Evolutionary conservation across 345 rosid genomes (phyloP), one percentile per base, ranked within the genome.

Genomic region (Pseudoturritis turrita): DNA sequence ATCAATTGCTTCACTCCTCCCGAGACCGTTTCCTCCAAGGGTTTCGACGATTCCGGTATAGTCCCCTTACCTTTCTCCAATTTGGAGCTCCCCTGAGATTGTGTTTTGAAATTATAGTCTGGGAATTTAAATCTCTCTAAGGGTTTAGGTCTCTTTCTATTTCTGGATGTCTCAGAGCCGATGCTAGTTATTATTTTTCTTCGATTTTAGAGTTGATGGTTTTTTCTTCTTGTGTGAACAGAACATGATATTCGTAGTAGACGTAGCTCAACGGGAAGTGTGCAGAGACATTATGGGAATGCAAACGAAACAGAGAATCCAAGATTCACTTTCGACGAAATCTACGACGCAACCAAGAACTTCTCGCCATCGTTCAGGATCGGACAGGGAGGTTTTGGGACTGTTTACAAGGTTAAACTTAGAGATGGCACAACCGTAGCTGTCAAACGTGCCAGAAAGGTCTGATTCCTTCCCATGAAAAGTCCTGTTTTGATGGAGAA

Each of bases 371-470:
- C 95, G 7, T 85, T 82, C 58, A 91, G 88, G 83, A 81, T 94
- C 62, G 98, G 98, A 44, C 96, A 91, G 66, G 98, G 97, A 14
- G 78, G 79, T 26, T 94, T 87, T 36, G 97, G 98, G 4, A 89
- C 97, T 7, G 98, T 94, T 35, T 94, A 91, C 77, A 91, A 85
- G 80, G 98, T 93, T 10, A 86, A 71, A 51, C 89, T 94, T 12
- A 68, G 76, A 33, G 96, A 91, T 82, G 98, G 98, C 73, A 82
- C 85, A 0, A 25, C 77, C 17, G 85, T 94, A 8, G 98, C 98
- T 0, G 70, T 91, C 68, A 94, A 94, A 75, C 95, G 98, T 0
- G 97, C 97, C 51, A 91, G 89, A 73, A 94, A 83, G 96, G 98
- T 90, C 29, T 58, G 5, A n/a, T 33, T 56, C 47, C 10, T 39